Evolutionary conservation across 2,329 filamentous ascomycete genomes (phyloP).

Genomic region (Pyrenochaeta sp.): DNA sequence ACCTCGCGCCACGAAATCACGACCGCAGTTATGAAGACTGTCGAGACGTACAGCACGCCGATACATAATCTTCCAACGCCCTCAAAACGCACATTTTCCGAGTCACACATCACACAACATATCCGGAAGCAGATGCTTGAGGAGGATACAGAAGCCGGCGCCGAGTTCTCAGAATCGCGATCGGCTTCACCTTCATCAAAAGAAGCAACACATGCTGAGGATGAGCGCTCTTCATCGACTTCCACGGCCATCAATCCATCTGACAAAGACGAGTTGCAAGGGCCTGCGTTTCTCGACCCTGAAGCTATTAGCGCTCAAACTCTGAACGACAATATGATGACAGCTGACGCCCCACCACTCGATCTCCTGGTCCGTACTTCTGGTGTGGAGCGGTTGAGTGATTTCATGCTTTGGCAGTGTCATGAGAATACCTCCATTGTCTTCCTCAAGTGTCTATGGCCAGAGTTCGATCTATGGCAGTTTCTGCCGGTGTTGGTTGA

Average conservation of each 20-base stretch:
- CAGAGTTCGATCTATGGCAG: slow-evolving; percentile 92
- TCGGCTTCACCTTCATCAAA: slow-evolving; percentile 49
- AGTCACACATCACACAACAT: slow-evolving; percentile 85
- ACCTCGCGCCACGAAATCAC: slow-evolving; percentile 97
- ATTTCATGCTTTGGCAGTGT: slow-evolving; percentile 99
- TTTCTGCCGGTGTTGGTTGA: slow-evolving; percentile 92
- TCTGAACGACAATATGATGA: slow-evolving; percentile 87
- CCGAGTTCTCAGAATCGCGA: slow-evolving; percentile 38
- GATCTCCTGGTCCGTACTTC: slow-evolving; percentile 93
- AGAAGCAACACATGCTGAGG: slow-evolving; percentile 37
- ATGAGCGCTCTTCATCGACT: slow-evolving; percentile 45
- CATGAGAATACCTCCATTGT: slow-evolving; percentile 92
- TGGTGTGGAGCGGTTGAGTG: slow-evolving; percentile 89
- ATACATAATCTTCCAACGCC: slow-evolving; percentile 63
- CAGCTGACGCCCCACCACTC: slow-evolving; percentile 81
- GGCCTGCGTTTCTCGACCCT: slow-evolving; percentile 68
- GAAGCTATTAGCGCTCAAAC: slow-evolving; percentile 88
- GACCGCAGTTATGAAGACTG: slow-evolving; percentile 84
- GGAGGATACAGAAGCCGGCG: slow-evolving; percentile 45
- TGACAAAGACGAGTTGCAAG: slow-evolving; percentile 39
- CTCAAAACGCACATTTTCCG: slow-evolving; percentile 77
- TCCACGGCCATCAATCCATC: slow-evolving; percentile 49
- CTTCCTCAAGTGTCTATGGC: slow-evolving; percentile 92
- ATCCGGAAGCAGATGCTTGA: slow-evolving; percentile 67
- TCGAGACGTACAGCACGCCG: slow-evolving; percentile 83